A percentile compares a stretch with the other conserved stretches of the same genome.
phyloP scores from a whole-genome alignment of 73 alveolate species.

The Uronychia binucleata region DNA sequence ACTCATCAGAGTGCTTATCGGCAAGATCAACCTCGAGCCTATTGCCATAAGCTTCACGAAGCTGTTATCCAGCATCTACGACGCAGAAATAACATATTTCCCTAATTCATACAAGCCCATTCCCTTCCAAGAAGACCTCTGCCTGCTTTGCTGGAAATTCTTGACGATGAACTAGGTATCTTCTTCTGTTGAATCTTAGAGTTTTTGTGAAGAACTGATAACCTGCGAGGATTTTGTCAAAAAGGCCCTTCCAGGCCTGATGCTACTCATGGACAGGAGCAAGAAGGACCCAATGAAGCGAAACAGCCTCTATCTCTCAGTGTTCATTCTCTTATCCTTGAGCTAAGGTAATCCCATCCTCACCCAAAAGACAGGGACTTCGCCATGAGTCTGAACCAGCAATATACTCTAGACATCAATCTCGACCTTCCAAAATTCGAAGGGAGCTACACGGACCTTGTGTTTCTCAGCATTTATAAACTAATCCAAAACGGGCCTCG shows the following conservation, averaged over 20 bases:
- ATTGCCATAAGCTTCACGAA: slow-evolving; percentile 3
- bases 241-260: slow-evolving; percentile 35
- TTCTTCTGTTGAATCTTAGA: neutral
- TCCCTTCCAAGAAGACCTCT: slow-evolving; percentile 55
- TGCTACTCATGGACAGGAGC: slow-evolving; percentile 33
- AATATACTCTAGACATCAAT: slow-evolving; percentile 30
- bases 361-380: slow-evolving; percentile 53
- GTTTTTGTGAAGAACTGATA: slow-evolving; percentile 39
- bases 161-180: slow-evolving; percentile 39
- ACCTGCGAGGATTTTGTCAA: slow-evolving; percentile 49
- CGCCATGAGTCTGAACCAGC: slow-evolving; percentile 59
- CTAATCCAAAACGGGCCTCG: slow-evolving; percentile 66
- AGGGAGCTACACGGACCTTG: slow-evolving; percentile 58
- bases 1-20: slow-evolving; percentile 60
- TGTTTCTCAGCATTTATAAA: slow-evolving; percentile 38
- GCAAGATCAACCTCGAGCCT: slow-evolving; percentile 68
- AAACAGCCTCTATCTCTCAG: slow-evolving; percentile 50
- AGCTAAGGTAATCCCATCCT: slow-evolving; percentile 16
- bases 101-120: slow-evolving; percentile 56
- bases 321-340: slow-evolving; percentile 29
- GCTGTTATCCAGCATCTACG: slow-evolving; percentile 31
- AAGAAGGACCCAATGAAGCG: slow-evolving; percentile 63
- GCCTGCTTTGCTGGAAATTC: slow-evolving; percentile 59
- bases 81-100: slow-evolving; percentile 34
- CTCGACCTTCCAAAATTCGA: slow-evolving; percentile 54